Evolutionary conservation across 345 rosid species (phyloP), one percentile per base, ranked within the genome.

Genomic region (Odontarrhena argentea): DNA sequence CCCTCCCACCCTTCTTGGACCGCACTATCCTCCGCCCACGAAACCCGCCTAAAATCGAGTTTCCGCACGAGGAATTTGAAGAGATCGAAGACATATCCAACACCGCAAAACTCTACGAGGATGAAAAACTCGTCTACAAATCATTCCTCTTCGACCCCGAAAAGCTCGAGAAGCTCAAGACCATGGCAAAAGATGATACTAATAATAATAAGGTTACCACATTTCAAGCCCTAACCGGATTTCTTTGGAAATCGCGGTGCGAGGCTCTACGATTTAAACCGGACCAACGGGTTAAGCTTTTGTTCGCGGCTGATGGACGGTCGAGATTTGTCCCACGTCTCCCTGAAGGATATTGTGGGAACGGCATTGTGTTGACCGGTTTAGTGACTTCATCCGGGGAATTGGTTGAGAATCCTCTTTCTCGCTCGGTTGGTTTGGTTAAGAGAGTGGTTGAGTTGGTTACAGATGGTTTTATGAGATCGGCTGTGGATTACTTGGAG

Each of bases 221-320:
- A 1, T 92, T 89, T 44, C 91, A 89, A 79, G 85, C 83, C 43
- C 81, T 87, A 49, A 70, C 96, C 7, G 96, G 85, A 5, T 86
- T 92, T 45, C 88, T 86, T 49, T 92, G 98, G 98, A 81, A 60
- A 74, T 82, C 89, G 15, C 73, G 96, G 18, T 81, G 88, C 26
- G 76, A 81, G 58, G 86, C 96, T 14, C 57, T 86, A 47, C 64
- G 35, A 22, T 79, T 86, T 81, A 65, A 74, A 48, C 86, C 91
- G 8, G 82, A 86, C 14, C 96, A 92, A 75, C 80, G 62, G 51
- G 83, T 83, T 34, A 89, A 92, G 73, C 82, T 89, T 42, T 86
- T 89, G 22, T 92, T 92, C 37, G 91, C 96, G 2, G 96, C 84
- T 4, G 96, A 87, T 57, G 96, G 96, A 47, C 79, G 92, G 73